phyloP scores from a whole-genome alignment of 495 filamentous ascomycete genomes.

The Penicillium ochrochloron region DNA sequence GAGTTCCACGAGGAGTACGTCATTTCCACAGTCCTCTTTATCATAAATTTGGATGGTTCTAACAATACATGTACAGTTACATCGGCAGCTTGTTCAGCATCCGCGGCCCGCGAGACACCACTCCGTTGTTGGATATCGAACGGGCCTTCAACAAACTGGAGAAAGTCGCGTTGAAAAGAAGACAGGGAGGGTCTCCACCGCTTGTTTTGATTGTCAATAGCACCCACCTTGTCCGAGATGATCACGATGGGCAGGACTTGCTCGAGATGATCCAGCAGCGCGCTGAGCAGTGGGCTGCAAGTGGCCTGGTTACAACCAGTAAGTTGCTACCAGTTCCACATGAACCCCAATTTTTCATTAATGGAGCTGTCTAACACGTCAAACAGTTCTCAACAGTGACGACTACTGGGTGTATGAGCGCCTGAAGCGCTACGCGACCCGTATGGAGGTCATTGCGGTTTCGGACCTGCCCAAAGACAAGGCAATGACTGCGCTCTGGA shows the following conservation, averaged over 20 bases:
- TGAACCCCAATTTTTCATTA: not conserved
- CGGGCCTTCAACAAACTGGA: conserved; percentile 96
- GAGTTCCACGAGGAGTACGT: conserved; percentile 75
- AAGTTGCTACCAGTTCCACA: conserved; percentile 13
- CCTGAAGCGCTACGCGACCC: conserved; percentile 83
- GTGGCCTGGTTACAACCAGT: conserved; percentile 80
- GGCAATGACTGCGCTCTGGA: conserved; percentile 74
- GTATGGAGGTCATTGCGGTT: conserved; percentile 89
- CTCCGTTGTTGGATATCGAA: conserved; percentile 90
- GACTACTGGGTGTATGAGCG: conserved; percentile 99
- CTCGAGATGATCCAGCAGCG: conserved; percentile 94
- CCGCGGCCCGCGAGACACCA: conserved; percentile 87
- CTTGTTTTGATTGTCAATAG: conserved; percentile 89
- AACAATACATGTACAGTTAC: conserved; percentile 66
- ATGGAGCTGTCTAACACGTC: not conserved
- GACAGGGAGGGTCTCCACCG: conserved; percentile 62
- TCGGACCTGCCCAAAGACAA: conserved; percentile 76
- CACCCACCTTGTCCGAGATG: conserved; percentile 85
- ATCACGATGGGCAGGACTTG: conserved; percentile 87
- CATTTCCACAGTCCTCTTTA: not conserved
- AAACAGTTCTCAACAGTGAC: conserved; percentile 81
- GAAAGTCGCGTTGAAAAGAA: conserved; percentile 80
- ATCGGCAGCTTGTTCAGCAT: conserved; percentile 95
- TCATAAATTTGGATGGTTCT: conserved; percentile 10
- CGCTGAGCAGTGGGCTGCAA: conserved; percentile 93